Percentiles rank a stretch among this genome's conserved stretches.
These are phyloP conservation scores for Chenopodium berlandieri DNA, from an alignment of 148 eudicot genomes.

Conservation along the genomic window DNA sequence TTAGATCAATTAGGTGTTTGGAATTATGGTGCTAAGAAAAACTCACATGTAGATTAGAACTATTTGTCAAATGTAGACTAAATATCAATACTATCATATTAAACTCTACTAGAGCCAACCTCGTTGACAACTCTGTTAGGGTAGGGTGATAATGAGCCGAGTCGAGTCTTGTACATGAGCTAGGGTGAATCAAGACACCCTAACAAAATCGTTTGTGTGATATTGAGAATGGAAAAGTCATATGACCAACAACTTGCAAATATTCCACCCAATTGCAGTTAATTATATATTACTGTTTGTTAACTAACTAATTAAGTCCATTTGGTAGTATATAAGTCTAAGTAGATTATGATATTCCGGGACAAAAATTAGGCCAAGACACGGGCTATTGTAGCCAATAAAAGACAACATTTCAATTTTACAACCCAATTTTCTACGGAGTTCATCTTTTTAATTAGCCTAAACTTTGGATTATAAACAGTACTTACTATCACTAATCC, in stretches of 20 bases:
- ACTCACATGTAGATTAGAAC: too few species aligned
- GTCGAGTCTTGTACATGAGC: too few species aligned
- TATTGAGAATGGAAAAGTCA: not conserved
- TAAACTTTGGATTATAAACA: slow-evolving; percentile 6
- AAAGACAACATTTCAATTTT: slow-evolving; percentile 15
- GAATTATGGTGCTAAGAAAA: too few species aligned
- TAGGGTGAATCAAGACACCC: too few species aligned
- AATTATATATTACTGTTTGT: not conserved
- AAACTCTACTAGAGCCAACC: too few species aligned
- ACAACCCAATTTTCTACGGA: not conserved
- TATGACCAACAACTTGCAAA: slow-evolving; percentile 8
- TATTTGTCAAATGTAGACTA: too few species aligned
- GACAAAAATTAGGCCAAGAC: slow-evolving; percentile 23
- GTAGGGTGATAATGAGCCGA: too few species aligned
- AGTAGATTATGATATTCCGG: not conserved
- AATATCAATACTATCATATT: too few species aligned
- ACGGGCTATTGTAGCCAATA: slow-evolving; percentile 21
- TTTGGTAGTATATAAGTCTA: slow-evolving; percentile 3
- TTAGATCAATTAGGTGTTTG: too few species aligned
- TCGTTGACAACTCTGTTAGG: too few species aligned
- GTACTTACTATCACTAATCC: slow-evolving; percentile 12
- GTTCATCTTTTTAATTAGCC: not conserved
- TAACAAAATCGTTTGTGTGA: too few species aligned
- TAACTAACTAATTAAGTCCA: not conserved
- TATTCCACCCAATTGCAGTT: not conserved